Base-by-base conservation (phyloP, 176 grass and related monocot genomes). In the Eragrostis curvula region DNA sequence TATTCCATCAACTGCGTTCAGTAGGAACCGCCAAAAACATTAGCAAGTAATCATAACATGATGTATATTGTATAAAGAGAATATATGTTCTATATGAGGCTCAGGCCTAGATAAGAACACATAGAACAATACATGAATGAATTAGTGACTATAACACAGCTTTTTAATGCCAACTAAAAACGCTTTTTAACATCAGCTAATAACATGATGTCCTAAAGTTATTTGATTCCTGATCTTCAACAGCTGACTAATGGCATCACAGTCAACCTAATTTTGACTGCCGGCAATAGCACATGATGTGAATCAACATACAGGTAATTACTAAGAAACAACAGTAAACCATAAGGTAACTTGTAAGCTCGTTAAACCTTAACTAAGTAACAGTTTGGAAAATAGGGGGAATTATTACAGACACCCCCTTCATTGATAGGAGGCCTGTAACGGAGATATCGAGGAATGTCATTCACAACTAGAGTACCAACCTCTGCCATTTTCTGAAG, bases 401-500 rank as follows among this genome's bases (percentile, higher is more conserved):
- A 82, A 32, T 7, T 71, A 3, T 20, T 64, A n/a, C n/a, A n/a
- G n/a, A n/a, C n/a, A n/a, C n/a, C n/a, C n/a, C n/a, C n/a, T n/a
- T n/a, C n/a, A n/a, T n/a, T n/a, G n/a, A n/a, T n/a, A n/a, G n/a
- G n/a, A n/a, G n/a, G n/a, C n/a, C n/a, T n/a, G n/a, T n/a, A n/a
- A n/a, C n/a, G n/a, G n/a, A n/a, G n/a, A n/a, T n/a, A n/a, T n/a
- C n/a, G n/a, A n/a, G n/a, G n/a, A n/a, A n/a, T n/a, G n/a, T n/a
- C 15, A 52, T 55, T 78, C 25, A 70, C 36, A 79, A 39, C 12
- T 48, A 47, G 7, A 58, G 70, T 77, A 86, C 92, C 83, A 82
- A 99, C 96, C 93, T 96, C 93, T 24, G 96, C 85, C 85, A 99
- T 96, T 90, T 88, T 99, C 79, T 99, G 93, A 90, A 96, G 79